Percentiles rank a stretch among this genome's conserved stretches.
Evolutionary conservation across 129 eudicot species (phyloP).

Genomic region (Ambrosia trifida): DNA sequence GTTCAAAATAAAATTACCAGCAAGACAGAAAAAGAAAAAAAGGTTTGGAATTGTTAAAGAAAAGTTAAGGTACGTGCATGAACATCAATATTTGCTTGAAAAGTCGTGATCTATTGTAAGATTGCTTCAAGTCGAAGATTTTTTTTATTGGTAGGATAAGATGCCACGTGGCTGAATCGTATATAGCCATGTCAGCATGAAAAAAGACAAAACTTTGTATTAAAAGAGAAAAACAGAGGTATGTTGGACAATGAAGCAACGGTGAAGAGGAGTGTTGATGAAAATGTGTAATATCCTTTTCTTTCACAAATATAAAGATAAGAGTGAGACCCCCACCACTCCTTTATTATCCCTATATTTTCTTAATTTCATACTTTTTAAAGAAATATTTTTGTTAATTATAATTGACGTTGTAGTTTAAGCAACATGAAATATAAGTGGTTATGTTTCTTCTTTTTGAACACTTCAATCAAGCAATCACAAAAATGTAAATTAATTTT

Average conservation of each 20-base stretch:
- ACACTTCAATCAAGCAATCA: no score
- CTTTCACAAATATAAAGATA: slow-evolving; percentile 40
- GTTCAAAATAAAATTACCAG: not conserved
- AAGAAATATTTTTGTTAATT: not conserved
- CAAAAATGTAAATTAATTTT: no score
- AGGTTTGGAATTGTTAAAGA: not conserved
- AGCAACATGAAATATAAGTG: no score
- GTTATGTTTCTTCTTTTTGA: no score
- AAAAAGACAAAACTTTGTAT: slow-evolving; percentile 11
- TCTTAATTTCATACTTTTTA: not conserved
- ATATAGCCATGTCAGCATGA: slow-evolving; percentile 13
- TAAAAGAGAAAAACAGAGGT: not conserved
- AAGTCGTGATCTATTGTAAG: slow-evolving; percentile 34
- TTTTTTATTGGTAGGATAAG: not conserved
- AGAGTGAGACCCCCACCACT: slow-evolving; percentile 12
- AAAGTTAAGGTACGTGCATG: slow-evolving; percentile 32
- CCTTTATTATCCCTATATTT: slow-evolving; percentile 30
- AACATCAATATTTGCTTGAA: slow-evolving; percentile 26
- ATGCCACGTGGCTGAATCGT: slow-evolving; percentile 36
- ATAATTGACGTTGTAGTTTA: not conserved
- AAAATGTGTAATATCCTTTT: slow-evolving; percentile 39
- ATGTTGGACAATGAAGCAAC: slow-evolving; percentile 52
- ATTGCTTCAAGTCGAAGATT: slow-evolving; percentile 31
- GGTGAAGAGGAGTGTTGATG: slow-evolving; percentile 47
- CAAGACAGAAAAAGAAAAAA: not conserved